phyloP scores from a whole-genome alignment of 495 filamentous ascomycete species.

The Baudoinia panamericana region DNA sequence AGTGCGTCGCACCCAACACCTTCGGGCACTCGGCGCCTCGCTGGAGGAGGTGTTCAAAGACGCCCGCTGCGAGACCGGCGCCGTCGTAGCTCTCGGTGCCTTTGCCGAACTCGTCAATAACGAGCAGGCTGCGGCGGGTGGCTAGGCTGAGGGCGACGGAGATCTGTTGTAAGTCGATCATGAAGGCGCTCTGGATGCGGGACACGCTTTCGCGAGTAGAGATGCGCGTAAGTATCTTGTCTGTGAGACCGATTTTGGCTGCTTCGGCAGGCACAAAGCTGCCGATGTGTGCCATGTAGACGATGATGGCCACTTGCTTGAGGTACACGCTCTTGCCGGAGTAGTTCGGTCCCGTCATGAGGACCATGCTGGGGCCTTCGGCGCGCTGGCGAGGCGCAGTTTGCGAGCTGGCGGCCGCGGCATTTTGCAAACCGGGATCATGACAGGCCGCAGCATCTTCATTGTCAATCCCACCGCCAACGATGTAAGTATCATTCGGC shows the following conservation, averaged over 20 bases:
- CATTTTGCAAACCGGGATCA: neutral
- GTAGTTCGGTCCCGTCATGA: constrained; percentile 89
- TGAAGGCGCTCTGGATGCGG: constrained; percentile 77
- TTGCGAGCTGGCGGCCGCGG: neutral
- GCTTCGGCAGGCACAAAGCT: constrained; percentile 73
- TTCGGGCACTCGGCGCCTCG: constrained; percentile 54
- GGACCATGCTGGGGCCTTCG: constrained; percentile 53
- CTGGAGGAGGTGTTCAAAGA: constrained; percentile 62
- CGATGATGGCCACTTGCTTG: constrained; percentile 88
- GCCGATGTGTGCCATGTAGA: constrained; percentile 86
- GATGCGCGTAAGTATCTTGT: constrained; percentile 84
- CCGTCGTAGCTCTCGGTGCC: constrained; percentile 76
- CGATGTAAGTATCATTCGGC: constrained; percentile 61
- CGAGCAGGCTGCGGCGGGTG: constrained; percentile 61
- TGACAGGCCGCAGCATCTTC: neutral
- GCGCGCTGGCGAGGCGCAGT: neutral
- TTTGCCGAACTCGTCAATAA: constrained; percentile 95
- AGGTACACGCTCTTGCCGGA: constrained; percentile 95
- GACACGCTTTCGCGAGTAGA: constrained; percentile 79
- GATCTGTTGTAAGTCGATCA: constrained; percentile 84
- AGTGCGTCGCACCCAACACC: constrained; percentile 81
- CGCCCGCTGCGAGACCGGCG: constrained; percentile 70
- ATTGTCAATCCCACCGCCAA: constrained; percentile 43
- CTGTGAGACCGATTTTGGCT: constrained; percentile 75
- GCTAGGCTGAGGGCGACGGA: constrained; percentile 64